Conservation (phyloP, 2,329 filamentous ascomycete species). For the Penicillium sp. region DNA sequence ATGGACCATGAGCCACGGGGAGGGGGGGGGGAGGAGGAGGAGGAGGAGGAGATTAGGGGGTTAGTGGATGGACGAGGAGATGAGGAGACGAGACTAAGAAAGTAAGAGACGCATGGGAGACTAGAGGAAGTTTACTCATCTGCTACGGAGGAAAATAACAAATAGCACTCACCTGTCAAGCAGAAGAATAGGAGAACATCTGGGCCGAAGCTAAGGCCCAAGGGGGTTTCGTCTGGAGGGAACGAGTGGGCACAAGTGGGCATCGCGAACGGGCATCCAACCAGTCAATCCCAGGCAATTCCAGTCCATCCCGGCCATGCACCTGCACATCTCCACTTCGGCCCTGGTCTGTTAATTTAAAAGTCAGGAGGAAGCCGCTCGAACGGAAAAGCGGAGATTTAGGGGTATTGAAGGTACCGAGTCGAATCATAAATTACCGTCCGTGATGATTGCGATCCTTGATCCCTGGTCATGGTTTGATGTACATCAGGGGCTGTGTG, state of each 20-base stretch:
- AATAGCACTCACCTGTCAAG: not conserved
- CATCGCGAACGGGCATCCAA: constrained; percentile 10
- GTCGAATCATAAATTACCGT: not conserved
- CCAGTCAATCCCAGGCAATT: not conserved
- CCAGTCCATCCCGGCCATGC: not conserved
- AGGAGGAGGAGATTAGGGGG: constrained; percentile 59
- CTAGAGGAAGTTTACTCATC: not conserved
- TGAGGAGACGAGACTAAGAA: constrained; percentile 23
- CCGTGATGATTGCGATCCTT: not conserved
- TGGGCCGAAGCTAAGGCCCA: constrained; percentile 20
- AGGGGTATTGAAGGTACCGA: not conserved
- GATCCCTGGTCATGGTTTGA: not conserved
- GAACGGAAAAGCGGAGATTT: constrained; percentile 14
- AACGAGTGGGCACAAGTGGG: constrained; percentile 1
- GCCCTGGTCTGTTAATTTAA: constrained; percentile 23
- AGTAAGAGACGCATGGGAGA: not conserved
- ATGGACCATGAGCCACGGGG: constrained; percentile 44
- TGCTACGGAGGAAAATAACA: not conserved
- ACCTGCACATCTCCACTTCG: constrained; percentile 16
- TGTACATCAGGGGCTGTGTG: too few relatives aligned
- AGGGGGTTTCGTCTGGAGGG: constrained; percentile 19
- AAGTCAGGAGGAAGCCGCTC: constrained; percentile 5
- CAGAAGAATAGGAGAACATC: constrained; percentile 17
- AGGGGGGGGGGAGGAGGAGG: constrained; percentile 57
- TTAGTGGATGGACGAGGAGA: constrained; percentile 36